These are phyloP conservation scores for Trametes meyenii DNA, from an alignment of 768 basidiomycete species.

Conservation along the genomic window DNA sequence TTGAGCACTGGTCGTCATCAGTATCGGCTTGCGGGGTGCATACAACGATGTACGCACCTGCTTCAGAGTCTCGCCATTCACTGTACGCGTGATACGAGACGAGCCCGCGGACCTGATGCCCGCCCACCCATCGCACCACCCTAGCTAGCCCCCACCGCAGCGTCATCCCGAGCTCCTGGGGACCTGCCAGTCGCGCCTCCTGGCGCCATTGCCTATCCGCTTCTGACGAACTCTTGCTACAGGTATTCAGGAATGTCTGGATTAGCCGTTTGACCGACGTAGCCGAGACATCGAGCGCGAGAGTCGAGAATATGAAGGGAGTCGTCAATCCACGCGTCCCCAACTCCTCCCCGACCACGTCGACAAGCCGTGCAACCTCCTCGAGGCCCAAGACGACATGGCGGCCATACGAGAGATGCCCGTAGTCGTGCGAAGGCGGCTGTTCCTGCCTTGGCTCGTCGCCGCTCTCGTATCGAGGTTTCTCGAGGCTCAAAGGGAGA, in stretches of 20 bases:
- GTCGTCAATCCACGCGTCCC: conserved; percentile 75
- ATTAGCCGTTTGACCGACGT: conserved; percentile 78
- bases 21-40: background rate
- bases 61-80: conserved; percentile 81
- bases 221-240: conserved; percentile 37
- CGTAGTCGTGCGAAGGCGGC: conserved; percentile 53
- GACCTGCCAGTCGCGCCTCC: conserved; percentile 81
- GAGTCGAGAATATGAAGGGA: conserved; percentile 88
- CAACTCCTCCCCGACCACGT: conserved; percentile 70
- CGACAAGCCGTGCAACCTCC: conserved; percentile 72
- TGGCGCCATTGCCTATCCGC: conserved; percentile 69
- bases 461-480: conserved; percentile 30
- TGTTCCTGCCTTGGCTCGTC: conserved; percentile 26
- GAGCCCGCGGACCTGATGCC: conserved; percentile 79
- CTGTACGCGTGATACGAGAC: conserved; percentile 84
- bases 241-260: conserved; percentile 75
- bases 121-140: conserved; percentile 68
- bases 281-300: conserved; percentile 82
- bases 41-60: conserved; percentile 53
- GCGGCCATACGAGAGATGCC: conserved; percentile 72
- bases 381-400: conserved; percentile 79
- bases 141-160: conserved; percentile 91
- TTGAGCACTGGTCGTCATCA: conserved; percentile 46
- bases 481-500: conserved; percentile 39
- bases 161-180: conserved; percentile 89